These are phyloP conservation scores for Stephanodiscus minutulus DNA, from an alignment of 108 stramenopile genomes.

Conservation along the genomic window DNA sequence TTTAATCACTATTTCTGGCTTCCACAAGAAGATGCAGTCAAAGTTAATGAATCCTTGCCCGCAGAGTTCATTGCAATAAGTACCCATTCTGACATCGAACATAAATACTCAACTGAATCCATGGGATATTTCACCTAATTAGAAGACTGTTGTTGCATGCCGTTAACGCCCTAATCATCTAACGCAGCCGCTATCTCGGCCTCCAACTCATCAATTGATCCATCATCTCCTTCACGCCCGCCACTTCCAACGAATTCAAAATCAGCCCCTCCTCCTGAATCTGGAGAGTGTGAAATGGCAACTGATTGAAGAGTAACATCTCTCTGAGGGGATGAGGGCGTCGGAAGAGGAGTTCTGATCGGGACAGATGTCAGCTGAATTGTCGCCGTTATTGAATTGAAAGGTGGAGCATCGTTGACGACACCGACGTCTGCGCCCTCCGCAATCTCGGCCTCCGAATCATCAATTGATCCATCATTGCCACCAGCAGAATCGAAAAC, in stretches of 20 bases:
- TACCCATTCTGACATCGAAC: too few species aligned
- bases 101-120: too few species aligned
- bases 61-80: too few species aligned
- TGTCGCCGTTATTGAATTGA: conserved; percentile 11
- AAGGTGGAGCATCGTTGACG: conserved; percentile 12
- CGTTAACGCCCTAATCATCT: conserved; percentile 51
- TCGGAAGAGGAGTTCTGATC: conserved; percentile 7
- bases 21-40: too few species aligned
- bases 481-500: conserved; percentile 18
- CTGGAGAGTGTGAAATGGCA: too few species aligned
- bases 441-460: conserved; percentile 2
- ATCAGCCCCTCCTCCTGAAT: conserved; percentile 41
- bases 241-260: conserved; percentile 39
- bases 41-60: too few species aligned
- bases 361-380: conserved; percentile 4
- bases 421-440: conserved; percentile 3
- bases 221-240: conserved; percentile 42
- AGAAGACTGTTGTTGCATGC: too few species aligned
- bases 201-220: conserved; percentile 75
- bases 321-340: conserved; percentile 10
- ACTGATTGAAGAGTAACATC: conserved; percentile 14
- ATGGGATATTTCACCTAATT: too few species aligned
- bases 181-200: conserved; percentile 87
- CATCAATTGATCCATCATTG: background rate
- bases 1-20: too few species aligned